These are phyloP conservation scores for Cercospora nicotianae DNA, from an alignment of 2,329 filamentous ascomycete species.

Conservation along the genomic window DNA sequence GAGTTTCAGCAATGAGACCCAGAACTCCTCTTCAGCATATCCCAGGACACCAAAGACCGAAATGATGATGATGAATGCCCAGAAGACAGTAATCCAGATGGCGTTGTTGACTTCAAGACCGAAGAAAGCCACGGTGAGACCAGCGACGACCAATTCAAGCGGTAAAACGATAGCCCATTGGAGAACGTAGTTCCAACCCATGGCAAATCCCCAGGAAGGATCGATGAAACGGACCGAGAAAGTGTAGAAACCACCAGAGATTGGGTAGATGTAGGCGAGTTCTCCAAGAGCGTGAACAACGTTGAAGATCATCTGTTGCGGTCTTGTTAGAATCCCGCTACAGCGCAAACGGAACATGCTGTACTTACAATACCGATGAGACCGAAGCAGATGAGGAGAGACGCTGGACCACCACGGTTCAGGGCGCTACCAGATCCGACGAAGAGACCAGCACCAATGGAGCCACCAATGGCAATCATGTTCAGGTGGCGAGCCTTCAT, in stretches of 20 bases:
- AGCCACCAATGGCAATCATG: conserved; percentile 40
- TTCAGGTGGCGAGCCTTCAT: conserved; percentile 36
- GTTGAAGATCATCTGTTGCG: conserved; percentile 42
- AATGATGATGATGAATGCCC: conserved; percentile 30
- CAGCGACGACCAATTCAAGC: conserved; percentile 32
- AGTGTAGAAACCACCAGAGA: conserved; percentile 45
- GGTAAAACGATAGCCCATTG: conserved; percentile 34
- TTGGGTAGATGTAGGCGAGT: conserved; percentile 44
- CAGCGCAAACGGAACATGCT: neutral
- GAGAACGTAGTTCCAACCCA: conserved; percentile 36
- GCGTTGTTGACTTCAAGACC: conserved; percentile 27
- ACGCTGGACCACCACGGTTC: conserved; percentile 51
- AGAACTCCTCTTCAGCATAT: conserved; percentile 36
- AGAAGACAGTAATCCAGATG: conserved; percentile 31
- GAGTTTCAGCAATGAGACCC: conserved; percentile 34
- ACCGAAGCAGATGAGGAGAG: conserved; percentile 37
- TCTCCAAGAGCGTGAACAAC: conserved; percentile 46
- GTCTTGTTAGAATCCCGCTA: neutral
- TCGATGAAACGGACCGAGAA: conserved; percentile 49
- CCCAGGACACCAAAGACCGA: conserved; percentile 34
- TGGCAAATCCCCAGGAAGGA: conserved; percentile 39
- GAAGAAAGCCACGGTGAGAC: conserved; percentile 33
- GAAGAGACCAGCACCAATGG: conserved; percentile 57
- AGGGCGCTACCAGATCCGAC: conserved; percentile 54
- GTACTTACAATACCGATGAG: conserved; percentile 38